phyloP scores from a whole-genome alignment of 179 eudicot genomes.

The Patellifolia procumbens region DNA sequence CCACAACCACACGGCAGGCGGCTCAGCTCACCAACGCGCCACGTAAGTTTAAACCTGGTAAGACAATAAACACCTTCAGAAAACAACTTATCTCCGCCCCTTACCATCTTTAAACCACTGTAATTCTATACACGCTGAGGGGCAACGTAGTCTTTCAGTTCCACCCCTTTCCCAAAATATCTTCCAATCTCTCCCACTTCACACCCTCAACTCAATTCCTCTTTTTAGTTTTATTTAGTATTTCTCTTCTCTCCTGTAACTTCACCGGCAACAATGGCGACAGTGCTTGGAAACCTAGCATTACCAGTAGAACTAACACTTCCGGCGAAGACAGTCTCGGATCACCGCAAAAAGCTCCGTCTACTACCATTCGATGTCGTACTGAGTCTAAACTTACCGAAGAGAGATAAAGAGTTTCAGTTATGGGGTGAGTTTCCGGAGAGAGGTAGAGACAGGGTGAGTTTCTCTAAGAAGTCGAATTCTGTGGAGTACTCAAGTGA shows the following conservation, averaged over 20 bases:
- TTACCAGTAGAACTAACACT: slow-evolving; percentile 44
- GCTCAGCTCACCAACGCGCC: slow-evolving; percentile 27
- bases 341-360: slow-evolving; percentile 51
- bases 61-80: background rate
- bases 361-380: slow-evolving; percentile 54
- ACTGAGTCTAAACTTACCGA: slow-evolving; percentile 43
- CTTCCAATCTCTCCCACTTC: slow-evolving; percentile 12
- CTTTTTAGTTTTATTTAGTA: background rate
- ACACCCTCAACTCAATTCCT: background rate
- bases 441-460: slow-evolving; percentile 46
- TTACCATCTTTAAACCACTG: background rate
- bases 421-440: slow-evolving; percentile 16
- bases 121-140: background rate
- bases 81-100: background rate
- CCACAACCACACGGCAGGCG: slow-evolving; percentile 25
- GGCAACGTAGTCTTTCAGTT: slow-evolving; percentile 14
- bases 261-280: slow-evolving; percentile 48
- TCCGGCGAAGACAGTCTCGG: slow-evolving; percentile 36
- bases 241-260: background rate
- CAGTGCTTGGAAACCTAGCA: slow-evolving; percentile 54
- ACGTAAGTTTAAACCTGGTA: slow-evolving; percentile 20
- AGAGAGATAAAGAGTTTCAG: slow-evolving; percentile 42
- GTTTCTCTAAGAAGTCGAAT: slow-evolving; percentile 51
- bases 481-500: slow-evolving; percentile 64
- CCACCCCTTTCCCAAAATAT: background rate